These are phyloP conservation scores for Camellia granthamiana DNA, from an alignment of 148 eudicot species.

Conservation along the genomic window DNA sequence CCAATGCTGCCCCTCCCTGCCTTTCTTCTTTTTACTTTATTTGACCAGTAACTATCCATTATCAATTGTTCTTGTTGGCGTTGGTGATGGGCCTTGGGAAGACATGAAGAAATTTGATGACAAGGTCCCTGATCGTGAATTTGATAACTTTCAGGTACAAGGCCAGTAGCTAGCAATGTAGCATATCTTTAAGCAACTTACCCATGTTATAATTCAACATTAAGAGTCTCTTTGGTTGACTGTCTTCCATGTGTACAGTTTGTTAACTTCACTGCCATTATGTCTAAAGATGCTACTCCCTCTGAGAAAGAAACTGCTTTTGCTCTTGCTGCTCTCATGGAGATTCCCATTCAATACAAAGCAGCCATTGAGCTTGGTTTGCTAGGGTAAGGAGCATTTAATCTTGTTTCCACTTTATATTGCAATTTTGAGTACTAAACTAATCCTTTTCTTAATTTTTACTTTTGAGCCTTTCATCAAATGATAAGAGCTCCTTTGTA, in stretches of 20 bases:
- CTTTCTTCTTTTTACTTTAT: not conserved
- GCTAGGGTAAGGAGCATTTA: constrained; percentile 32
- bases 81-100: constrained; percentile 58
- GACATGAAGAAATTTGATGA: constrained; percentile 49
- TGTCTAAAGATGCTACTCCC: constrained; percentile 28
- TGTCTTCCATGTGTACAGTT: constrained; percentile 26
- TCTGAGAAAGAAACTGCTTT: constrained; percentile 41
- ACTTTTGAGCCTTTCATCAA: not conserved
- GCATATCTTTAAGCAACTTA: not conserved
- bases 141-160: constrained; percentile 46
- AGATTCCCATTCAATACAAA: constrained; percentile 42
- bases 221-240: not conserved
- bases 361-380: constrained; percentile 35
- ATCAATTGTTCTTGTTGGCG: constrained; percentile 44
- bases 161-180: constrained; percentile 1
- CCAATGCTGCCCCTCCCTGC: not conserved
- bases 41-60: constrained; percentile 34
- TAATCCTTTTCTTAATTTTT: not conserved
- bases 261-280: constrained; percentile 44
- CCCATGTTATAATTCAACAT: not conserved
- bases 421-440: not conserved
- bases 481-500: not conserved
- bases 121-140: constrained; percentile 44
- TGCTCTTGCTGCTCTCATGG: constrained; percentile 52
- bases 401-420: not conserved